Conservation (phyloP, 2,329 filamentous ascomycete species). For the Thelonectria discophora region DNA sequence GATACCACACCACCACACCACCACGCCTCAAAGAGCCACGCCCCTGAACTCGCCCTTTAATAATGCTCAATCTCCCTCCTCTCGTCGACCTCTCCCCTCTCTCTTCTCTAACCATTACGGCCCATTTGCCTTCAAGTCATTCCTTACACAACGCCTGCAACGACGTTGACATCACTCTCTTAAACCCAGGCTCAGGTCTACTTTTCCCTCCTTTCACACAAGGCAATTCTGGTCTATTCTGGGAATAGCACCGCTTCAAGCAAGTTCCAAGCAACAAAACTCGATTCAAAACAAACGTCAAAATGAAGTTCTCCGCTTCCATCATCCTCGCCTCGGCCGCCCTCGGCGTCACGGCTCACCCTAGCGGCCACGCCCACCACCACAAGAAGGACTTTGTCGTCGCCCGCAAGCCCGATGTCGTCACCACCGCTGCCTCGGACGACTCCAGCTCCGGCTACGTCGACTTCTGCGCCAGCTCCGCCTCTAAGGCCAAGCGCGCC, state of each 20-base stretch:
- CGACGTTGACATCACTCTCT: constrained; percentile 41
- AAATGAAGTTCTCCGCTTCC: constrained; percentile 54
- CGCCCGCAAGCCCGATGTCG: constrained; percentile 45
- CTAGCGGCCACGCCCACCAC: constrained; percentile 50
- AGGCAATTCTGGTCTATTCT: constrained; percentile 39
- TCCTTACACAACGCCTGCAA: constrained; percentile 34
- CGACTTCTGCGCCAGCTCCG: constrained; percentile 49
- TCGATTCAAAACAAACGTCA: constrained; percentile 27
- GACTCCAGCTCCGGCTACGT: constrained; percentile 34
- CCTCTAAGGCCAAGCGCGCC: constrained; percentile 57
- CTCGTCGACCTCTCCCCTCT: constrained; percentile 16
- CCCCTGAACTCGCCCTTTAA: constrained; percentile 40
- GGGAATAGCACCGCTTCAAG: constrained; percentile 30
- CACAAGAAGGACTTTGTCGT: constrained; percentile 48
- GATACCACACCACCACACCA: constrained; percentile 14
- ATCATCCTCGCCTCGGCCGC: constrained; percentile 51
- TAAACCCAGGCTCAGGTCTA: constrained; percentile 29
- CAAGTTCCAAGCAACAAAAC: constrained; percentile 23
- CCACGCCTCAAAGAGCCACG: constrained; percentile 24
- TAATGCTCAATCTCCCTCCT: constrained; percentile 41
- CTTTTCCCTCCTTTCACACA: constrained; percentile 31
- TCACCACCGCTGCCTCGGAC: constrained; percentile 13
- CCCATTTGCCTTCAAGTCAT: constrained; percentile 40
- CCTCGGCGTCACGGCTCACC: constrained; percentile 53
- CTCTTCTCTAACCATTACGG: constrained; percentile 32